These are phyloP conservation scores for Candida cerambycidarum DNA, from an alignment of 805 yeast species.

Conservation along the genomic window DNA sequence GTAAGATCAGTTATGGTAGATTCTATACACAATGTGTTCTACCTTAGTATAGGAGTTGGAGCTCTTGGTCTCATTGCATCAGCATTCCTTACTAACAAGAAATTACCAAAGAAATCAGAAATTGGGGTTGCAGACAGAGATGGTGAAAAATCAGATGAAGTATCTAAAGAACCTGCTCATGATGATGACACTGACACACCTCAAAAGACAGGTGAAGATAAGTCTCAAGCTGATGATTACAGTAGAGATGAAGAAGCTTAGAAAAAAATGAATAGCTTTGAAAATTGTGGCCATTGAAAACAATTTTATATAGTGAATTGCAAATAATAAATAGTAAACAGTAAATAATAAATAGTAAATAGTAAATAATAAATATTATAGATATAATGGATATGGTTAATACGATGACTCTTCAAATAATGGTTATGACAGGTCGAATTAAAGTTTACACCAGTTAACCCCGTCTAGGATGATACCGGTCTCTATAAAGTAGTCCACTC, in stretches of 20 bases:
- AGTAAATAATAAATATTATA: no score
- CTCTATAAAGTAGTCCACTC: no score
- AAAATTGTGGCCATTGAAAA: no score
- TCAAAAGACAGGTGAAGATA: neutral
- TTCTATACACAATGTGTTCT: constrained; percentile 41
- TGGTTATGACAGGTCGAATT: no score
- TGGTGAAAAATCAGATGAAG: neutral
- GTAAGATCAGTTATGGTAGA: constrained; percentile 31
- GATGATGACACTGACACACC: neutral
- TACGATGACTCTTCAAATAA: no score
- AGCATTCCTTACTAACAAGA: constrained; percentile 39
- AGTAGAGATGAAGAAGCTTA: neutral
- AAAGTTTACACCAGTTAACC: no score
- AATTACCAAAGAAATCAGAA: constrained; percentile 16
- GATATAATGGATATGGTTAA: no score
- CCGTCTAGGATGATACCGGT: no score
- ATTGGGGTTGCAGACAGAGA: neutral
- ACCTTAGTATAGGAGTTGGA: constrained; percentile 39
- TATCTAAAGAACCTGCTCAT: neutral
- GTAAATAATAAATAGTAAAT: no score
- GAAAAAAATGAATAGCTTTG: no score
- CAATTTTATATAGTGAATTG: no score
- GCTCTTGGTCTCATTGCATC: constrained; percentile 27
- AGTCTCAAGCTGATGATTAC: neutral
- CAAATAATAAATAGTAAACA: no score